phyloP scores from a whole-genome alignment of 2,329 filamentous ascomycete genomes.

The Didymella exigua region DNA sequence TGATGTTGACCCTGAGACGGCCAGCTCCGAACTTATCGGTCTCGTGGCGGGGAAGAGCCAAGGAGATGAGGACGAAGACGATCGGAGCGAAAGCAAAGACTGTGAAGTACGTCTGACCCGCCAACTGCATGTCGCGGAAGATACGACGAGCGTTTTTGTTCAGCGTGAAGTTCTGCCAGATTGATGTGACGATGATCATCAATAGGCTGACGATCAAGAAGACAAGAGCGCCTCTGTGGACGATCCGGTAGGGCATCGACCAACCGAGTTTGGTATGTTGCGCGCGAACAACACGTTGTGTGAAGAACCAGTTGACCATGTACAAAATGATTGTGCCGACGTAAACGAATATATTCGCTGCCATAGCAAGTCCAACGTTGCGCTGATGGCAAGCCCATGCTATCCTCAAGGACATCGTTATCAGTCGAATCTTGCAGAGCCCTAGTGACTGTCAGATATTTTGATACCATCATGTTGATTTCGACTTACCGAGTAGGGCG shows the following conservation, averaged over 20 bases:
- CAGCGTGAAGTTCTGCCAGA: constrained; percentile 72
- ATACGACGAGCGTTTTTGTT: constrained; percentile 56
- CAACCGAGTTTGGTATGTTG: constrained; percentile 75
- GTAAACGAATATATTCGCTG: constrained; percentile 71
- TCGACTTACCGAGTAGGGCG: constrained; percentile 48
- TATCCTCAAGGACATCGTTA: constrained; percentile 52
- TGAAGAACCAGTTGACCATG: constrained; percentile 77
- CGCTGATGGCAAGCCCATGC: constrained; percentile 41
- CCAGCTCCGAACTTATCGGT: constrained; percentile 70
- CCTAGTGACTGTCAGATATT: constrained; percentile 32
- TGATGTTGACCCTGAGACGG: constrained; percentile 69
- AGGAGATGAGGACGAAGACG: constrained; percentile 57
- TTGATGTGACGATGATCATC: constrained; percentile 68
- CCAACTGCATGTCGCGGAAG: constrained; percentile 68
- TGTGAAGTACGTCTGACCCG: constrained; percentile 68
- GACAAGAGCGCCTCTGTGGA: constrained; percentile 56
- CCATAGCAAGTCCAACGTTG: constrained; percentile 59
- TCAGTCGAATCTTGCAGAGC: constrained; percentile 52
- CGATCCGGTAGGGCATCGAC: constrained; percentile 59
- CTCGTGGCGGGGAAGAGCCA: constrained; percentile 53
- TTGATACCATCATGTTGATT: background rate
- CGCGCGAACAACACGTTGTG: constrained; percentile 76
- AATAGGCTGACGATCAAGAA: constrained; percentile 65
- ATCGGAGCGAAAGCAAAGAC: constrained; percentile 71
- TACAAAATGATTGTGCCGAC: constrained; percentile 80